Conservation (phyloP, 176 grass and related monocot genomes). For the Saccharum officinarum region DNA sequence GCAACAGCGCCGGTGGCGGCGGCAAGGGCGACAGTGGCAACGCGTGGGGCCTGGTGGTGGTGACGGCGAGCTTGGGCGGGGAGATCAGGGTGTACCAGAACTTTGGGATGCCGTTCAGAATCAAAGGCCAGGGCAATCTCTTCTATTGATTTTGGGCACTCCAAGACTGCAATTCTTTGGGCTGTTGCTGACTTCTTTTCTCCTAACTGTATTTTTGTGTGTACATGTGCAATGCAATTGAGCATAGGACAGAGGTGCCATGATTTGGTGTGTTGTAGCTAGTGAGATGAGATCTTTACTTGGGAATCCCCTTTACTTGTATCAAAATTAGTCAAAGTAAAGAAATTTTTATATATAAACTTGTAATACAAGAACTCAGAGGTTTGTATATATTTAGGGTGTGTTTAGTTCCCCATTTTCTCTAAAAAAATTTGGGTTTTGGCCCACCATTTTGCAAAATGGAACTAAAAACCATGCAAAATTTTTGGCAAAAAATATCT, state of each 20-base stretch:
- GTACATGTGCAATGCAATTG: not conserved
- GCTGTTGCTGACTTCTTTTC: not conserved
- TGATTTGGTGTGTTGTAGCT: not conserved
- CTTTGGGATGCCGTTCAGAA: conserved; percentile 78
- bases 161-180: not conserved
- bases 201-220: not conserved
- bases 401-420: no score
- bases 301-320: not conserved
- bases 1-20: not conserved
- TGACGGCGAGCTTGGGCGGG: conserved; percentile 69
- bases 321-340: not conserved
- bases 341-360: not conserved
- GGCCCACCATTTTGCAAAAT: no score
- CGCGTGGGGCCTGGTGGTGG: conserved; percentile 85
- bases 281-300: not conserved
- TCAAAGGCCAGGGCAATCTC: conserved; percentile 49
- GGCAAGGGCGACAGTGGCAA: conserved; percentile 38
- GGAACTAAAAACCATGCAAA: no score
- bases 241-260: not conserved
- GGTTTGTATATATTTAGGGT: not conserved
- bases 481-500: no score
- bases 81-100: conserved; percentile 92
- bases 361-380: not conserved
- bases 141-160: conserved; percentile 11
- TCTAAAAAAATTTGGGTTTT: no score